These are phyloP conservation scores for Russula dissimulans DNA, from an alignment of 768 basidiomycete genomes.

Conservation along the genomic window DNA sequence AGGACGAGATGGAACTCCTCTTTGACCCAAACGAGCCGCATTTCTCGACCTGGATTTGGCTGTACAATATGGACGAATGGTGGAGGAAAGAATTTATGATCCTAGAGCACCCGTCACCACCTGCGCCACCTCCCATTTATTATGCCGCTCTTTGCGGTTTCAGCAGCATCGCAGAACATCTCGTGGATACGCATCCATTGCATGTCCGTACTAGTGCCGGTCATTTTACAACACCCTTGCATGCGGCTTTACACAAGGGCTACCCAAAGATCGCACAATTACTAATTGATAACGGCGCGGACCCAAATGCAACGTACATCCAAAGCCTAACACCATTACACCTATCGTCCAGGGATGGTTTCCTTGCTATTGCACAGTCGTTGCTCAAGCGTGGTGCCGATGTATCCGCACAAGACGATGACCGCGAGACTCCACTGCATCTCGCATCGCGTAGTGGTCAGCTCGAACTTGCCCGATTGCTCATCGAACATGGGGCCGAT, in stretches of 20 bases:
- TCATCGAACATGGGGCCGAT: background rate
- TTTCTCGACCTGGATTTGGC: background rate
- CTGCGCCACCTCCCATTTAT: background rate
- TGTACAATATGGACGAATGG: background rate
- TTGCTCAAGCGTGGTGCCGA: background rate
- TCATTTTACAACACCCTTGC: background rate
- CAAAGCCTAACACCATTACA: background rate
- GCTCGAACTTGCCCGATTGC: constrained; percentile 1
- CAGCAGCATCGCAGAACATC: background rate
- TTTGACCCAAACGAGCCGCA: background rate
- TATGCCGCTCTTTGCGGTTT: background rate
- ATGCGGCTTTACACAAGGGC: background rate
- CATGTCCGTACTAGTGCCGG: background rate
- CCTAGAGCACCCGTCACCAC: background rate
- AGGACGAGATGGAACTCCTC: background rate
- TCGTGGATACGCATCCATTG: background rate
- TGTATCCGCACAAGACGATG: background rate
- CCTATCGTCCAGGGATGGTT: background rate
- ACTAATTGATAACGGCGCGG: background rate
- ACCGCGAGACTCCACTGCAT: constrained; percentile 26
- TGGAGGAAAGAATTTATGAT: background rate
- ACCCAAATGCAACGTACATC: background rate
- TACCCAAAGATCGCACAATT: background rate
- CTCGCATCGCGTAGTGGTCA: constrained; percentile 15
- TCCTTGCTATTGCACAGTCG: background rate